Evolutionary conservation across 768 basidiomycete species (phyloP), one percentile per base, ranked within the genome.

Genomic region (Leccinum subtestaceum): DNA sequence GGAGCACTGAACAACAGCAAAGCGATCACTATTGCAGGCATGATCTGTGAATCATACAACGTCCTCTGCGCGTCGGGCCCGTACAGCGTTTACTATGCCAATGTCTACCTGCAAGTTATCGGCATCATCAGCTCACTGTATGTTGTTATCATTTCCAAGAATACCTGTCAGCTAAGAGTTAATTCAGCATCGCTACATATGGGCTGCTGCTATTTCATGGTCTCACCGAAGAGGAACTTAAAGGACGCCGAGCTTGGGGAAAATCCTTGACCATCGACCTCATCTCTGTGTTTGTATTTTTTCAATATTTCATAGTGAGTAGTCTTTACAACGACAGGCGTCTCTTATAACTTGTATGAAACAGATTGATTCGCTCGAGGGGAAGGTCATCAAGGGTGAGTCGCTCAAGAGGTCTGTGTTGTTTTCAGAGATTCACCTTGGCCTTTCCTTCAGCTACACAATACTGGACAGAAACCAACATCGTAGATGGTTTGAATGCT

Each of bases 101-200:
- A 79, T 27, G 83, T 86, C 9, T 93, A 92, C 63, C 76, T 94
- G 38, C 83, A 86, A 58, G 80, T 78, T 1, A 77, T 93, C 52
- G 88, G 91, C 71, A 92, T 91, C 62, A 78, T 87, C 60, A 92
- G 89, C 63, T 94, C 95, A 69, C 88, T 87, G 86, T 90, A 66
- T 48, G 74, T 64, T 36, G 29, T 23, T 25, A 2, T 49, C 31
- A 9, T 36, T 27, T 49, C 36, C 9, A n/a, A 4, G 31, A 15
- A 13, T 23, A 25, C 3, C 13, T n/a, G 8, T 15, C 4, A 9
- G 23, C 53, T 61, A 13, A 55, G 51, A 32, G 11, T 49, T 10
- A 32, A 48, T 32, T 52, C 9, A 91, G 90, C 65, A 69, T 95
- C 46, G 94, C 95, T 2, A 78, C 95, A 2, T 95, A 96, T 66